Evolutionary conservation across 495 filamentous ascomycete genomes (phyloP).

Genomic region (Gamarada debralockiae): DNA sequence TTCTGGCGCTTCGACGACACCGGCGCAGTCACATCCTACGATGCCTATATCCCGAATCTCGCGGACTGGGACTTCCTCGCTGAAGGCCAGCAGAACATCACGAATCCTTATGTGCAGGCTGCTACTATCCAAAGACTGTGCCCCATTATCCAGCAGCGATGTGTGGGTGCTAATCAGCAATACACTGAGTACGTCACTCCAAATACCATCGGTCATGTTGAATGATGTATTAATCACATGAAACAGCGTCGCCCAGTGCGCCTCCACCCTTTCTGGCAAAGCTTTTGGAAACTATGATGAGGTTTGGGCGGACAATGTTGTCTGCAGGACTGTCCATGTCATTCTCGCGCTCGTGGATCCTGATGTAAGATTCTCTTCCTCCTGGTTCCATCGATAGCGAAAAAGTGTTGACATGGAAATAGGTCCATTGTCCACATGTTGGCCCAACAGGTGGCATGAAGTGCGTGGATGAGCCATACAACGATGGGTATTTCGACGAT

Average conservation of each 20-base stretch:
- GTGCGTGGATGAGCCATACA: conserved; percentile 8
- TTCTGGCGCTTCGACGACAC: conserved; percentile 6
- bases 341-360: neutral
- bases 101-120: conserved; percentile 1
- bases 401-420: neutral
- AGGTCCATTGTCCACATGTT: conserved; percentile 11
- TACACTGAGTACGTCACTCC: neutral
- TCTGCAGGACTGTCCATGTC: conserved; percentile 6
- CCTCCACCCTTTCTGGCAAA: neutral
- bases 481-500: conserved; percentile 10
- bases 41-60: conserved; percentile 10
- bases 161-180: conserved; percentile 2
- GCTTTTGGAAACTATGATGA: conserved; percentile 9
- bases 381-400: neutral
- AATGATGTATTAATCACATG: neutral
- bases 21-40: conserved; percentile 5
- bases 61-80: conserved; percentile 1
- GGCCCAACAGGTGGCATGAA: conserved; percentile 1
- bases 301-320: conserved; percentile 13
- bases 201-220: no score
- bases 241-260: neutral
- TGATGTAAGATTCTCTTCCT: neutral
- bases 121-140: neutral
- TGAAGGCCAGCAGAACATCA: neutral
- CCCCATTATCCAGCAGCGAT: neutral